Percentiles rank a stretch among this genome's conserved stretches.
These are phyloP conservation scores for Cystoisospora suis DNA, from an alignment of 169 alveolate genomes.

Conservation along the genomic window DNA sequence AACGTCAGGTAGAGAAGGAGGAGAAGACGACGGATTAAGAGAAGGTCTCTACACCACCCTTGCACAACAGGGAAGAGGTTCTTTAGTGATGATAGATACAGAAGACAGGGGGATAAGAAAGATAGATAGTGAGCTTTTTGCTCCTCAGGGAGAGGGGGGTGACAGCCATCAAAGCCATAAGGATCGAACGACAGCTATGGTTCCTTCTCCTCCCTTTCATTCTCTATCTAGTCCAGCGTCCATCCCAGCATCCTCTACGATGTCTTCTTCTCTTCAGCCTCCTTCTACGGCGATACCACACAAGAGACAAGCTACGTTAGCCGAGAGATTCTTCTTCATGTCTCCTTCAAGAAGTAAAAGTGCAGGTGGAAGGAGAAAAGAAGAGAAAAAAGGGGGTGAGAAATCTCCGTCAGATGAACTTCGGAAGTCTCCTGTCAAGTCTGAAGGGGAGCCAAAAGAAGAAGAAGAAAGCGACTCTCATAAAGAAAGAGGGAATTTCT, in stretches of 20 bases:
- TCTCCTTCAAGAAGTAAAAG: not conserved
- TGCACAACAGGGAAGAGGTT: no score
- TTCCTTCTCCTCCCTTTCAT: not conserved
- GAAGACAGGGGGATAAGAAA: no score
- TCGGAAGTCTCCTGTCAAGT: not conserved
- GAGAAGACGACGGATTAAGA: not conserved
- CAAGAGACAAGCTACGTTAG: not conserved
- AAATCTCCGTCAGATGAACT: not conserved
- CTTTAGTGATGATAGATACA: no score
- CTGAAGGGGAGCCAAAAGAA: not conserved
- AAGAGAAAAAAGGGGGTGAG: not conserved
- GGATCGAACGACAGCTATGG: not conserved
- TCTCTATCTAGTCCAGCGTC: not conserved
- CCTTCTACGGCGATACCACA: no score
- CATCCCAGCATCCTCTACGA: not conserved
- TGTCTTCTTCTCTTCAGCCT: no score
- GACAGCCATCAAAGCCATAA: not conserved
- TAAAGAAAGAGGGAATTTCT: not conserved
- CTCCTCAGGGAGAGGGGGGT: not conserved
- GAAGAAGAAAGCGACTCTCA: not conserved
- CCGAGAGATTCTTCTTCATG: not conserved
- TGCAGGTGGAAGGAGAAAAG: not conserved
- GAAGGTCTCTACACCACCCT: not conserved
- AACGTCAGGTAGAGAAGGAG: not conserved
- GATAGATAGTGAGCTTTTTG: not conserved